These are phyloP conservation scores for Dactylellina drechsleri DNA, from an alignment of 2,329 filamentous ascomycete genomes.

Conservation along the genomic window DNA sequence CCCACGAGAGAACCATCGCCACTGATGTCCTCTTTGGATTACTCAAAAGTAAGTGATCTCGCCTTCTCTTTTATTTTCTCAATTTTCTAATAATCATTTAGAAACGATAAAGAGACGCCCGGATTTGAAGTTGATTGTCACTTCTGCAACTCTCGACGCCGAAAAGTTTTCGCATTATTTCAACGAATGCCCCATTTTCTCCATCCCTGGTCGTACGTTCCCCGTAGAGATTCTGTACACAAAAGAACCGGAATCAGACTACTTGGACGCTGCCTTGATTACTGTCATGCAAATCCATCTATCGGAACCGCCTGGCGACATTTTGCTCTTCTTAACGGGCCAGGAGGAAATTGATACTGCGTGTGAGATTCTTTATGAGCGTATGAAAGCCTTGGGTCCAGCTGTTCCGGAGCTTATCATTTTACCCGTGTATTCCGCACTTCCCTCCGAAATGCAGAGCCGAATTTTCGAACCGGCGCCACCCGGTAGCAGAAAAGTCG, in stretches of 20 bases:
- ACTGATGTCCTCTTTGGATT: constrained; percentile 95
- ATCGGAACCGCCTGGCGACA: constrained; percentile 90
- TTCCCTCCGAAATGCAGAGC: constrained; percentile 93
- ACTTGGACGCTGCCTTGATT: constrained; percentile 90
- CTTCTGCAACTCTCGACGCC: constrained; percentile 93
- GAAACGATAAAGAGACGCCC: constrained; percentile 86
- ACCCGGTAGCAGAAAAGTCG: constrained; percentile 85
- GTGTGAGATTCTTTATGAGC: constrained; percentile 89
- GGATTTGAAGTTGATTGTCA: constrained; percentile 94
- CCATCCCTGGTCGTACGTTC: constrained; percentile 92
- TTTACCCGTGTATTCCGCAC: constrained; percentile 91
- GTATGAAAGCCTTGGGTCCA: constrained; percentile 94
- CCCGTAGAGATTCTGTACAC: constrained; percentile 97
- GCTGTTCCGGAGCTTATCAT: constrained; percentile 92
- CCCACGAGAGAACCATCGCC: constrained; percentile 94
- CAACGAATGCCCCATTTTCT: constrained; percentile 94
- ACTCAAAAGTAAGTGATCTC: constrained; percentile 69
- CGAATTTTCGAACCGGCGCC: constrained; percentile 94
- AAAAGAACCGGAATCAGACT: constrained; percentile 92
- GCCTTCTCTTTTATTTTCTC: not conserved
- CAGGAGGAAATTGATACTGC: constrained; percentile 97
- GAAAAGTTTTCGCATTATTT: constrained; percentile 98
- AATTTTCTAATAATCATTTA: constrained; percentile 24
- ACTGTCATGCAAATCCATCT: constrained; percentile 99
- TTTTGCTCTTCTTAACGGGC: constrained; percentile 94